Evolutionary conservation across 73 alveolate genomes (phyloP), one percentile per base, ranked within the genome.

Genomic region (Paramecium primaurelia): DNA sequence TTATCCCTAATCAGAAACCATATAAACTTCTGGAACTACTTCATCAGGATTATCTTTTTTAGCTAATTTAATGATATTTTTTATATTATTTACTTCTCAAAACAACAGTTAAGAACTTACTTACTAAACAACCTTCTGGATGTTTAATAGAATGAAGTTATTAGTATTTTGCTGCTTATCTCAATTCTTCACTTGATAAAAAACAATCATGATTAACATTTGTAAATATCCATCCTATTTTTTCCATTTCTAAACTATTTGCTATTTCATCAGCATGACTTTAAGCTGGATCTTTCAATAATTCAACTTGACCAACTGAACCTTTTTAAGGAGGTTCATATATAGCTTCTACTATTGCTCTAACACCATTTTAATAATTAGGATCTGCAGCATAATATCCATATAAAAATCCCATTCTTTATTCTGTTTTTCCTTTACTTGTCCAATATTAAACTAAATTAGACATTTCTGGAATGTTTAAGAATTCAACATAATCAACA

Each of bases 371-470:
- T 40, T 97, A 96, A 92, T 98, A 98, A 92, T 97, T 98, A 14
- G 99, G 99, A 92, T 98, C 99, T 92, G 97, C 98, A 75, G 99
- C 98, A 93, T 98, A 98, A 93, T 98, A 98, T 32, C 99, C 99
- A 86, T 97, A 98, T 92, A 98, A 95, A 94, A 95, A 98, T 16
- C 99, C 99, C 96, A 96, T 97, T 93, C 99, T 96, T 92, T 98
- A 98, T 86, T 94, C 98, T 95, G 96, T 88, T 73, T 96, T 95
- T 36, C 92, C 94, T 3, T 95, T 95, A 40, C 95, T 84, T n/a
- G 94, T 97, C 99, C 99, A 98, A 30, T 95, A 93, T 73, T 96
- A 92, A 20, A 98, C 98, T 91, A 98, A 98, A 86, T 68, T 86
- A 12, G 96, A 93, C 93, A 98, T 95, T 93, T 98, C 99, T 45